A percentile compares a stretch with the other conserved stretches of the same genome.
Evolutionary conservation across 495 filamentous ascomycete genomes (phyloP).

Genomic region (Penicillium cinerascens): DNA sequence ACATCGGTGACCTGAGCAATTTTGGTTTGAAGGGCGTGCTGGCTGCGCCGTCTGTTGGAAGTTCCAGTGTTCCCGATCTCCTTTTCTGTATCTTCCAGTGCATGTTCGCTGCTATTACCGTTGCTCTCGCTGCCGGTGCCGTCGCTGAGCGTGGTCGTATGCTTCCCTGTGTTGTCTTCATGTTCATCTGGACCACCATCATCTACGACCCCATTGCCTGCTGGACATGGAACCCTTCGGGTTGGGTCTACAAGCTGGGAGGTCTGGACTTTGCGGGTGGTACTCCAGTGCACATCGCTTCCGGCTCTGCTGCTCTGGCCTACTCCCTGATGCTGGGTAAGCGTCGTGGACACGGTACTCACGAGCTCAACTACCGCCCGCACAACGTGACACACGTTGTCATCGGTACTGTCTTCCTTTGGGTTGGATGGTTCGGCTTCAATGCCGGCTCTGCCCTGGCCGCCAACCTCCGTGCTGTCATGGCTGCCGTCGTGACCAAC

Average conservation of each 20-base stretch:
- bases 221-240: conserved; percentile 93
- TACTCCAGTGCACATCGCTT: conserved; percentile 93
- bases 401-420: conserved; percentile 95
- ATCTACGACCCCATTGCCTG: conserved; percentile 96
- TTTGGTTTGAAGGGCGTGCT: conserved; percentile 82
- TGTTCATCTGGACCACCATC: conserved; percentile 92
- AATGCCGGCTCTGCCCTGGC: conserved; percentile 90
- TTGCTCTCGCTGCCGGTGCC: conserved; percentile 88
- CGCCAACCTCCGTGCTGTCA: conserved; percentile 76
- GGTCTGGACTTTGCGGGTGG: conserved; percentile 95
- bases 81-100: conserved; percentile 94
- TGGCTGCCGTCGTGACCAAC: conserved; percentile 58
- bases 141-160: conserved; percentile 92
- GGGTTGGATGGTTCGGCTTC: conserved; percentile 99
- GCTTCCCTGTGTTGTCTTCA: conserved; percentile 91
- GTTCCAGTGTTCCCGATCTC: conserved; percentile 78
- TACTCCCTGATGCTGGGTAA: conserved; percentile 82
- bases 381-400: conserved; percentile 98
- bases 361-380: conserved; percentile 92
- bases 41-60: conserved; percentile 76
- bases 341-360: conserved; percentile 76
- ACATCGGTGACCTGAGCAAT: conserved; percentile 81
- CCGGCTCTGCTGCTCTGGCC: conserved; percentile 84
- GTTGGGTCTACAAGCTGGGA: conserved; percentile 81
- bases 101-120: conserved; percentile 96